Conservation (phyloP, 257 asterid genomes). For the Mentha longifolia region DNA sequence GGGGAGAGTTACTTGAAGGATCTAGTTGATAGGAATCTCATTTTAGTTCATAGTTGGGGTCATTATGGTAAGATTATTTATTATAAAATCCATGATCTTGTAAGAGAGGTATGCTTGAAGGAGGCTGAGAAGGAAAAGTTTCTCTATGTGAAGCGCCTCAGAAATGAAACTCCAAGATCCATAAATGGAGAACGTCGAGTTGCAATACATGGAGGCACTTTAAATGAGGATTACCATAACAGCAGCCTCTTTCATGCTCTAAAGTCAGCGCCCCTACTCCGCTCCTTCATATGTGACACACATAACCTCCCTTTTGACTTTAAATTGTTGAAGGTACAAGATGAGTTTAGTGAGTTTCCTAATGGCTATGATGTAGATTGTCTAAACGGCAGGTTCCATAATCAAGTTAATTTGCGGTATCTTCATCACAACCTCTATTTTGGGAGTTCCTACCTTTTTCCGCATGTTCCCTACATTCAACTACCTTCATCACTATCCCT, state of each 20-base stretch:
- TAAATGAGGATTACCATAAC: not conserved
- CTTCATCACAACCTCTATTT: not conserved
- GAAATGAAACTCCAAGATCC: not conserved
- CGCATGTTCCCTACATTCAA: not conserved
- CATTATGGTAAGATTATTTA: not conserved
- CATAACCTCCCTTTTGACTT: not conserved
- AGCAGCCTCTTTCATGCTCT: not conserved
- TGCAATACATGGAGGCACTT: not conserved
- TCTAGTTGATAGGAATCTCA: not conserved
- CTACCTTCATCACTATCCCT: constrained; percentile 8
- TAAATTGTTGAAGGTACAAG: not conserved
- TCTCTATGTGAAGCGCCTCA: too few relatives aligned
- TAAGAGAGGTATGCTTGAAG: not conserved
- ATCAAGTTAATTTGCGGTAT: not conserved
- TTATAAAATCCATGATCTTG: constrained; percentile 13
- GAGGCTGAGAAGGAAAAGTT: not conserved
- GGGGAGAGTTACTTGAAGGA: not conserved
- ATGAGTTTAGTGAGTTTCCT: not conserved
- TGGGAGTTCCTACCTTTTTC: not conserved
- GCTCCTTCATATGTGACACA: not conserved
- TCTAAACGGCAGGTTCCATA: not conserved
- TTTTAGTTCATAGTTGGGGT: not conserved
- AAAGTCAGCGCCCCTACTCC: not conserved
- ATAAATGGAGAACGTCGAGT: not conserved
- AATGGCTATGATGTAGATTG: not conserved